Base-by-base conservation (phyloP, 495 filamentous ascomycete genomes). In the Talaromyces stipitatus region DNA sequence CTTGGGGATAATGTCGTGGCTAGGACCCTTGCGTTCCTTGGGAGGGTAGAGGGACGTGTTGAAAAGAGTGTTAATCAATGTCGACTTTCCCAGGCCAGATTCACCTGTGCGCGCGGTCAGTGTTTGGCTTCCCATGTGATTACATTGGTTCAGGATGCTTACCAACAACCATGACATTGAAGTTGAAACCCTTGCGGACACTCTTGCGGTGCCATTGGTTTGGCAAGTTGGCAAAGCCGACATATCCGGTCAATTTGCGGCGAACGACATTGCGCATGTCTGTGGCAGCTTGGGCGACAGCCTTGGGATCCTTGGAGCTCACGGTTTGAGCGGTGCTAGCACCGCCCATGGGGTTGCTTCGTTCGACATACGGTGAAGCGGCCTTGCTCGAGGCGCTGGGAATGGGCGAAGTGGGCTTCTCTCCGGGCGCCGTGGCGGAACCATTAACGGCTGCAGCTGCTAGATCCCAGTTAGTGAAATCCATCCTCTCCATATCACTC, bases 181-280 rank as follows among this genome's bases (percentile, higher is more conserved):
- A 98, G 82, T 97, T 98, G 85, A 98, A 98, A 58, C 94, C 94
- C 74, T 98, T 98, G 68, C 94, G 88, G 65, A 98, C 95, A 82
- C 92, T 96, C 87, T 98, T 98, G 74, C 94, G 91, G 80, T 98
- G 94, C 95, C 95, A 98, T 76, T 98, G 94, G 76, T 98, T 98
- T 45, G 94, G 94, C 74, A 98, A 78, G 70, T 98, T 98, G 70
- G 94, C 94, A 71, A 98, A 98, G 56, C 94, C 94, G 65, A 98
- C 94, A 67, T 97, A 98, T 59, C 94, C 94, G 46, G 94, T 97
- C 66, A 98, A 76, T 83, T 98, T 98, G 74, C 95, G 83, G 71
- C 95, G 89, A 58, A 98, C 94, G 69, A 98, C 95, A 73, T 98
- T 97, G 77, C 89, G 88, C 84, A 87, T 90, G 72, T 97, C 92